Conservation (phyloP, 192 early-diverging fungal genomes). For the Obelidium mucronatum region DNA sequence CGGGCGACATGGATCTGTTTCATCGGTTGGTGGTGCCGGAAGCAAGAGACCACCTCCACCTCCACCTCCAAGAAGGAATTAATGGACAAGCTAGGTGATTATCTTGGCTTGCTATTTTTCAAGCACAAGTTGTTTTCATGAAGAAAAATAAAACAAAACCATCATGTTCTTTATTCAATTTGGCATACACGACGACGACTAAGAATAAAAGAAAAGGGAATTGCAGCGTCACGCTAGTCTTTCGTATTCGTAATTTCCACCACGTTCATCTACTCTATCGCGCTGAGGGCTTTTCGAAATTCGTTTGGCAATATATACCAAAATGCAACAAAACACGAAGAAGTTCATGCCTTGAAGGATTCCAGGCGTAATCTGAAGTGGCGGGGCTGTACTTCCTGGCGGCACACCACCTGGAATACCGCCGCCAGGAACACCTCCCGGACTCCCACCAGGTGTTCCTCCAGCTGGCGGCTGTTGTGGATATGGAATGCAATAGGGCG, state of each 20-base stretch:
- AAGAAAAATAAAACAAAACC: no score
- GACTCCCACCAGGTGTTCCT: neutral
- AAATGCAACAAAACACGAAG: neutral
- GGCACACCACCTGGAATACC: no score
- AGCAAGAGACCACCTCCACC: constrained; percentile 34
- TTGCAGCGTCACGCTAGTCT: no score
- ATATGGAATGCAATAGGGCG: neutral
- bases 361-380: neutral
- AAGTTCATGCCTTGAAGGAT: constrained; percentile 10
- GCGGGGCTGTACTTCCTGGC: neutral
- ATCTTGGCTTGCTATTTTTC: no score
- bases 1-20: neutral
- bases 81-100: no score
- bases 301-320: constrained; percentile 4
- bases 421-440: no score
- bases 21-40: constrained; percentile 13
- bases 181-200: no score
- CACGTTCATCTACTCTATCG: neutral
- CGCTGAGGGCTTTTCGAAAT: neutral
- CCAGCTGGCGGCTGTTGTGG: neutral
- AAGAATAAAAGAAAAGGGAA: no score
- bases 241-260: no score
- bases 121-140: no score
- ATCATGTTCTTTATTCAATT: no score
- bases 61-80: constrained; percentile 40